Base-by-base conservation (phyloP, 2,329 filamentous ascomycete species). In the Fusarium protoensiforme region DNA sequence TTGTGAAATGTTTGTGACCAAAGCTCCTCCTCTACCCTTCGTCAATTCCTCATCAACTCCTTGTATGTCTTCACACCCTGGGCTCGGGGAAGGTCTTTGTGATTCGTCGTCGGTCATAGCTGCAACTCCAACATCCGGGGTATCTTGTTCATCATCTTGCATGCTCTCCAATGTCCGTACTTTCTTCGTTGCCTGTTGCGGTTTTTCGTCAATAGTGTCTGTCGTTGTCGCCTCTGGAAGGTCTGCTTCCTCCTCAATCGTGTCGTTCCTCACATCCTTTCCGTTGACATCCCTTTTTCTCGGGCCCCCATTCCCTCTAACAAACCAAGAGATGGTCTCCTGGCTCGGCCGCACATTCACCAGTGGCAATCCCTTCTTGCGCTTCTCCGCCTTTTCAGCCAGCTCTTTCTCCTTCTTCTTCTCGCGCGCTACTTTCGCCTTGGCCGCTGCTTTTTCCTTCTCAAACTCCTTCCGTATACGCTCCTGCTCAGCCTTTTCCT, bases 271-370 rank as follows among this genome's bases (percentile, higher is more conserved):
- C 24, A 75, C 63, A 5, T 70, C 69, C 18, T 64, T 61, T 4
- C 79, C 80, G 7, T 62, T 67, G 4, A 46, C 61, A 35, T 79
- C 78, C 41, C 79, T 79, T 74, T 82, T 83, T 61, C 73, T 82
- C 2, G 66, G 65, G 4, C 73, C 72, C 2, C 78, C 79, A n/a
- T 81, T 79, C 0, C 82, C 80, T 38, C 82, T 80, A 9, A 89
- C 80, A 65, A 91, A 91, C 38, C 84, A 78, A 20, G 88, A 83
- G 69, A 92, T 89, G 0, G 86, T 89, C 46, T 86, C 86, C 77
- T 91, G 90, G 36, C 89, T 91, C 0, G 89, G 86, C 38, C 85
- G 83, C 6, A 89, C 87, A 14, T 83, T 83, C n/a, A 88, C 83
- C 6, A 90, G 80, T 16, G 90, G 90, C 66, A 89, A 65, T 0